phyloP scores from a whole-genome alignment of 2,329 filamentous ascomycete species.

The Meredithiella fracta region DNA sequence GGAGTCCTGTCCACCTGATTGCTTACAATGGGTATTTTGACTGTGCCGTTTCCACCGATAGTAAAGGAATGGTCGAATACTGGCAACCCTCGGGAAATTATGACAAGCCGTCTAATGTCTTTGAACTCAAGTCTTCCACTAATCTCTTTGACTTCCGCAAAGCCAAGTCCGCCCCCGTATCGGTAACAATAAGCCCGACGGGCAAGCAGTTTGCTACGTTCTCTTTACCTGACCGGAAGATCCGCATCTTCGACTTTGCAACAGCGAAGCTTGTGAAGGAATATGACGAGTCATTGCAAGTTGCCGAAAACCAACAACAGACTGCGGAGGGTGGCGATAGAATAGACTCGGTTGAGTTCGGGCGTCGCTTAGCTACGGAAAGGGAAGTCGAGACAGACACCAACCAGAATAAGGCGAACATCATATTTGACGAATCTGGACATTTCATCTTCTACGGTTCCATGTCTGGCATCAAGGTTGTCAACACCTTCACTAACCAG shows the following conservation, averaged over 20 bases:
- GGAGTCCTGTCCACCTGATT: constrained; percentile 67
- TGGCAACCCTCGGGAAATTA: constrained; percentile 70
- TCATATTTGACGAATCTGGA: constrained; percentile 90
- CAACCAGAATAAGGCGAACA: constrained; percentile 56
- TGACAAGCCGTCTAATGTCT: constrained; percentile 84
- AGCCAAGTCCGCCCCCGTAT: constrained; percentile 67
- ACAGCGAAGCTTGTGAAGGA: constrained; percentile 77
- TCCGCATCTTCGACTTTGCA: constrained; percentile 84
- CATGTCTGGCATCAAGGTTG: constrained; percentile 78
- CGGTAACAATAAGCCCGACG: constrained; percentile 70
- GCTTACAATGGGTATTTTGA: constrained; percentile 77
- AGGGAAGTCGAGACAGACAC: constrained; percentile 61
- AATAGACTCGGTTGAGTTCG: constrained; percentile 82
- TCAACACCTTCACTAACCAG: constrained; percentile 90
- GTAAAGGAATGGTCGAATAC: constrained; percentile 90
- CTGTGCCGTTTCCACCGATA: constrained; percentile 80
- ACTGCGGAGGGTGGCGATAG: constrained; percentile 69
- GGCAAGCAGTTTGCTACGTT: constrained; percentile 75
- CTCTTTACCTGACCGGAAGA: constrained; percentile 84
- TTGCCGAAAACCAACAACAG: constrained; percentile 87
- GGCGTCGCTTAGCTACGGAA: constrained; percentile 70
- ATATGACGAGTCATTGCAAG: constrained; percentile 86
- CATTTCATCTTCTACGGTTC: constrained; percentile 93
- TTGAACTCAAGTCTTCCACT: constrained; percentile 82
- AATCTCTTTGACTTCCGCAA: constrained; percentile 97